phyloP scores from a whole-genome alignment of 1,284 basidiomycete species.

The Farysia itapuensis region DNA sequence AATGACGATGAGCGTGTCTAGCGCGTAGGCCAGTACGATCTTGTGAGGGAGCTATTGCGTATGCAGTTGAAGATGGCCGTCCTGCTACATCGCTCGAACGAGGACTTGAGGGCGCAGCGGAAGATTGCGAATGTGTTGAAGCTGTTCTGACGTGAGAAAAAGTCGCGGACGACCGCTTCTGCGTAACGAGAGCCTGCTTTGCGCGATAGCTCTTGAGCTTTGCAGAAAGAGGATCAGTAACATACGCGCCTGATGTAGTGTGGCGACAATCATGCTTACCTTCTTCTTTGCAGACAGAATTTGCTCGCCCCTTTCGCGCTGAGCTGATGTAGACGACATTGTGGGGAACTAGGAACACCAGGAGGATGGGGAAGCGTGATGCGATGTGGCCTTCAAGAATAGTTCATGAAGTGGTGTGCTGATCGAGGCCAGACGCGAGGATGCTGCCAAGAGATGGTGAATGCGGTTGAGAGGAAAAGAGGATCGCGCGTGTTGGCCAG shows the following conservation, averaged over 20 bases:
- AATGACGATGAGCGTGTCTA: constrained; percentile 44
- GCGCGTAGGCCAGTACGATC: constrained; percentile 23
- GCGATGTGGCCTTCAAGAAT: constrained; percentile 3
- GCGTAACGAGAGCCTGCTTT: constrained; percentile 46
- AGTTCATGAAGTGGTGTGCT: neutral
- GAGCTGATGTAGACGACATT: constrained; percentile 1
- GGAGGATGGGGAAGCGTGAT: constrained; percentile 2
- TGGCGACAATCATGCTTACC: too few relatives aligned
- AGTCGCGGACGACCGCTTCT: constrained; percentile 26
- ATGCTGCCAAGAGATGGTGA: neutral
- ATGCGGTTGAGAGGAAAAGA: neutral
- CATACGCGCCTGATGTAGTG: too few relatives aligned
- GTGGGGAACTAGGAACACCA: neutral
- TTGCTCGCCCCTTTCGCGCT: constrained; percentile 36
- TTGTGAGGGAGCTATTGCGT: constrained; percentile 4
- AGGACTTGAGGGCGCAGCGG: constrained; percentile 2
- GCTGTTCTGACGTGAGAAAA: constrained; percentile 16
- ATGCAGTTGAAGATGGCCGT: constrained; percentile 3
- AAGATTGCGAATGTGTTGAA: neutral
- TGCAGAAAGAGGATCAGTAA: too few relatives aligned
- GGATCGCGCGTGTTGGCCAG: too few relatives aligned
- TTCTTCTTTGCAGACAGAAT: constrained; percentile 52
- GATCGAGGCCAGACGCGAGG: neutral
- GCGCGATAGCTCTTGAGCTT: constrained; percentile 52
- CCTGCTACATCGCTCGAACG: constrained; percentile 17